Conservation (phyloP, 2,329 filamentous ascomycete genomes). For the Penicillium griseofulvum region DNA sequence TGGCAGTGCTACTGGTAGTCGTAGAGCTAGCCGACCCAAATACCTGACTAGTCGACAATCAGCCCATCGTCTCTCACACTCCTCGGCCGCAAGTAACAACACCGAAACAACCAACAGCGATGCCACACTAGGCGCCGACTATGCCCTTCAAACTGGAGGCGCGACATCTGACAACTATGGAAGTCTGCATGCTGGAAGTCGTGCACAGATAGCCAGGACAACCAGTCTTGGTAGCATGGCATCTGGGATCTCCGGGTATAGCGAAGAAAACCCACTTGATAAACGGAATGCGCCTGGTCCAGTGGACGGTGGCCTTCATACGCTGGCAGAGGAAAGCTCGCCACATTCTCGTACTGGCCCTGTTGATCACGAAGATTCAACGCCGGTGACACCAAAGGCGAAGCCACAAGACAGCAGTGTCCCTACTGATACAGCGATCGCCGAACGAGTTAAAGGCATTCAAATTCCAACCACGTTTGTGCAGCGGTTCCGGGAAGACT, state of each 20-base stretch:
- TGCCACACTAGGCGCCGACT: slow-evolving; percentile 72
- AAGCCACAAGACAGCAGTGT: slow-evolving; percentile 56
- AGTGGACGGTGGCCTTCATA: slow-evolving; percentile 52
- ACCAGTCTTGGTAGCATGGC: slow-evolving; percentile 88
- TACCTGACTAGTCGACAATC: slow-evolving; percentile 56
- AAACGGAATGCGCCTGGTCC: slow-evolving; percentile 42
- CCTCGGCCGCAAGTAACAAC: slow-evolving; percentile 54
- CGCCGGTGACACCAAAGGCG: slow-evolving; percentile 71
- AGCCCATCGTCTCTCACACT: slow-evolving; percentile 58
- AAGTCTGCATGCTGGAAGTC: slow-evolving; percentile 25
- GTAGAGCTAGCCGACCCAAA: slow-evolving; percentile 50
- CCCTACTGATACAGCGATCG: slow-evolving; percentile 83
- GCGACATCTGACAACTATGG: slow-evolving; percentile 55
- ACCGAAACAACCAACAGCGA: slow-evolving; percentile 67
- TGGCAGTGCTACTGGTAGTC: slow-evolving; percentile 27
- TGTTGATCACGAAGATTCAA: slow-evolving; percentile 42
- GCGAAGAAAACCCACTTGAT: slow-evolving; percentile 48
- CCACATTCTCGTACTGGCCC: slow-evolving; percentile 38
- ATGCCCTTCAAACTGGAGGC: slow-evolving; percentile 77
- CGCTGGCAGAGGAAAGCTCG: slow-evolving; percentile 56
- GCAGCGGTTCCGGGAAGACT: slow-evolving; percentile 77
- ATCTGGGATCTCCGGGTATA: slow-evolving; percentile 63
- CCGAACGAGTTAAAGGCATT: slow-evolving; percentile 83
- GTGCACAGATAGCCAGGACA: slow-evolving; percentile 62
- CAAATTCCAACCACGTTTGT: slow-evolving; percentile 87